Evolutionary conservation across 78 protist genomes (phyloP).

Genomic region (Speleostelium caveatum): DNA sequence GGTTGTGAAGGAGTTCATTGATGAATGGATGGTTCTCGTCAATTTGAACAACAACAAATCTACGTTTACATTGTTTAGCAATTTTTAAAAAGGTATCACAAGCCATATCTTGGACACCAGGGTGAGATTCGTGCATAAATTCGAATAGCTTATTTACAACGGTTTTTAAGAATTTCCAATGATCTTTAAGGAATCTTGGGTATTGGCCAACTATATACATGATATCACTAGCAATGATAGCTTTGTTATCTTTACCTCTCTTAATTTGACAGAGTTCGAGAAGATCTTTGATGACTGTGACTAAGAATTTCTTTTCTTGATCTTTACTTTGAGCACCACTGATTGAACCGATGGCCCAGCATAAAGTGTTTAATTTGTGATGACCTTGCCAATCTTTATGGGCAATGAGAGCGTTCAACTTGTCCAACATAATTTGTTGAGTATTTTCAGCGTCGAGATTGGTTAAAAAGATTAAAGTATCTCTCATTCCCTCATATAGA

Average conservation of each 20-base stretch:
- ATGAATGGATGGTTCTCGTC: constrained; percentile 93
- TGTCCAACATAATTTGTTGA: constrained; percentile 91
- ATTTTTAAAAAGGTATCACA: constrained; percentile 99
- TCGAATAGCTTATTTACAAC: constrained; percentile 98
- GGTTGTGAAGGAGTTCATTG: constrained; percentile 86
- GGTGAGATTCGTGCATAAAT: constrained; percentile 99
- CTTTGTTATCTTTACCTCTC: constrained; percentile 98
- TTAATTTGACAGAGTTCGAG: constrained; percentile 94
- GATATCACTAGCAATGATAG: constrained; percentile 98
- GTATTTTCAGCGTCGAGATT: constrained; percentile 96
- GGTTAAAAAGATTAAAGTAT: constrained; percentile 93
- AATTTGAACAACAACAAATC: constrained; percentile 91
- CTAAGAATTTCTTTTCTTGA: constrained; percentile 97
- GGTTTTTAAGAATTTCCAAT: constrained; percentile 99
- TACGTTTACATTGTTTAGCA: constrained; percentile 92
- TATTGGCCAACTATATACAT: constrained; percentile 99
- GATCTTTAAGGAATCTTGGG: constrained; percentile 98
- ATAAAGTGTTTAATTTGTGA: constrained; percentile 94
- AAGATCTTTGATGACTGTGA: constrained; percentile 97
- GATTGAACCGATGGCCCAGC: constrained; percentile 99
- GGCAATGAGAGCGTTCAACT: constrained; percentile 70
- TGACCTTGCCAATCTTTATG: constrained; percentile 85
- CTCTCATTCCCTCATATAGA: constrained; percentile 91
- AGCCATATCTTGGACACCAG: constrained; percentile 99
- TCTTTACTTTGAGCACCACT: constrained; percentile 95